phyloP scores from a whole-genome alignment of 148 eudicot species.

The Camellia japonica region DNA sequence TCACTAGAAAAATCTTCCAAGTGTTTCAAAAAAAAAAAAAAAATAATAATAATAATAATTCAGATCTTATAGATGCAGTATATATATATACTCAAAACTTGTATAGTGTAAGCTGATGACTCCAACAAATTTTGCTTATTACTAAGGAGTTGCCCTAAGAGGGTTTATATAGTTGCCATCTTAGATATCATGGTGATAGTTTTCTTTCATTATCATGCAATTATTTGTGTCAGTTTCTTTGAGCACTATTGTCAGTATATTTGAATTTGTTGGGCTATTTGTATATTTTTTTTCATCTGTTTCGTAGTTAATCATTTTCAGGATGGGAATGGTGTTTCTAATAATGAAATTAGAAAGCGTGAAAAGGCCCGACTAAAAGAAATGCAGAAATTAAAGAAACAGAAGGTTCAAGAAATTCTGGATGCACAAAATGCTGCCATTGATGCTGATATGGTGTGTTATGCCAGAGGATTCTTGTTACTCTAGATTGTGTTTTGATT shows the following conservation, averaged over 20 bases:
- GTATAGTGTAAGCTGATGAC: background rate
- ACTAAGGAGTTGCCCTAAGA: background rate
- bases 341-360: conserved; percentile 59
- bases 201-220: background rate
- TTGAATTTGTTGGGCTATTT: background rate
- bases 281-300: background rate
- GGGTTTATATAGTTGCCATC: background rate
- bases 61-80: too few species aligned
- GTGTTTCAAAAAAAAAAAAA: too few species aligned
- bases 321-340: conserved; percentile 48
- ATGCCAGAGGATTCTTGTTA: background rate
- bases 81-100: too few species aligned
- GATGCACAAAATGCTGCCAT: conserved; percentile 83
- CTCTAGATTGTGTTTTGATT: background rate
- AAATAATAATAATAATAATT: too few species aligned
- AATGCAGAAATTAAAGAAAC: conserved; percentile 85
- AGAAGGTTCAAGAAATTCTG: conserved; percentile 84
- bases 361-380: conserved; percentile 78
- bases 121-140: too few species aligned
- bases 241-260: background rate
- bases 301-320: conserved; percentile 17
- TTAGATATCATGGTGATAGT: background rate
- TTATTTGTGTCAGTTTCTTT: background rate
- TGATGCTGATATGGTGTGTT: conserved; percentile 92
- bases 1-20: too few species aligned